These are phyloP conservation scores for Paecilomyces formosus DNA, from an alignment of 2,329 filamentous ascomycete genomes.

Conservation along the genomic window DNA sequence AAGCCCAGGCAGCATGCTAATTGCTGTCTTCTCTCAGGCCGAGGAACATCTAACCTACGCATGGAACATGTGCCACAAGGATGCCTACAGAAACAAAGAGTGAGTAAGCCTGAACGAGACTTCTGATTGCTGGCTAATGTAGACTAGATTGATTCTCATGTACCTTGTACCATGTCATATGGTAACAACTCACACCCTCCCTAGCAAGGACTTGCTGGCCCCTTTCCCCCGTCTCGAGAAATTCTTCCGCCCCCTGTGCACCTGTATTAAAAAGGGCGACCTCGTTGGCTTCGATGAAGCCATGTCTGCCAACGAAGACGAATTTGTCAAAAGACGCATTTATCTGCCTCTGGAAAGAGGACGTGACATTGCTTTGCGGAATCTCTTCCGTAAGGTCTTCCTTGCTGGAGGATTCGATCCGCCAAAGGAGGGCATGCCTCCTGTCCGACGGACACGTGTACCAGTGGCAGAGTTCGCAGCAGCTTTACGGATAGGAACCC, in stretches of 20 bases:
- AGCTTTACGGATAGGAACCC: conserved; percentile 67
- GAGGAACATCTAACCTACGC: conserved; percentile 74
- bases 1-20: conserved; percentile 4
- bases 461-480: conserved; percentile 77
- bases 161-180: conserved; percentile 93
- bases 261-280: conserved; percentile 74
- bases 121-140: conserved; percentile 14
- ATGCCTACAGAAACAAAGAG: conserved; percentile 71
- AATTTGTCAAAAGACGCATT: conserved; percentile 86
- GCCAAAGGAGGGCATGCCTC: conserved; percentile 58
- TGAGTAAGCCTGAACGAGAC: conserved; percentile 36
- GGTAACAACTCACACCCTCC: conserved; percentile 78
- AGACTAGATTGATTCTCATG: conserved; percentile 70
- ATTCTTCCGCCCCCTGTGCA: conserved; percentile 70
- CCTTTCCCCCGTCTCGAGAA: conserved; percentile 68
- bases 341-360: conserved; percentile 91
- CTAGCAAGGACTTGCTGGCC: conserved; percentile 61
- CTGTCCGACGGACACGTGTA: conserved; percentile 63
- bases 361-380: conserved; percentile 84
- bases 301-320: conserved; percentile 73
- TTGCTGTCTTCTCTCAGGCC: conserved; percentile 44
- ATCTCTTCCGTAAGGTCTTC: conserved; percentile 87
- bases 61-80: conserved; percentile 70
- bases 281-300: conserved; percentile 77
- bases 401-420: conserved; percentile 75